A percentile compares a stretch with the other conserved stretches of the same genome.
Conservation (phyloP, 495 filamentous ascomycete species). For the Cairneyella variabilis region DNA sequence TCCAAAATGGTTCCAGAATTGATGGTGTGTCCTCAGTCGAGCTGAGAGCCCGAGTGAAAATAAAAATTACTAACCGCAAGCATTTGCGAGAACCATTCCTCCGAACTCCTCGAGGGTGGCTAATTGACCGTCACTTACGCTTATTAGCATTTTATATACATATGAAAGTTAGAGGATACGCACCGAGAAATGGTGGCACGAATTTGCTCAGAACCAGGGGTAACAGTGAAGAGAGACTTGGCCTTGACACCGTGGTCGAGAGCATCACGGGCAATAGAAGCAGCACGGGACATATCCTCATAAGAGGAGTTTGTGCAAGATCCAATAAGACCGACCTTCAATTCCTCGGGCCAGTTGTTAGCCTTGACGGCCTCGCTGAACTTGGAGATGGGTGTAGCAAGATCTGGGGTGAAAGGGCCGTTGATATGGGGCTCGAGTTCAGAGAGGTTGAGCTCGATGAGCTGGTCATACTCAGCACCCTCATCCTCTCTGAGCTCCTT, state of each 20-base stretch:
- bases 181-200: conserved; percentile 90
- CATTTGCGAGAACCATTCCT: conserved; percentile 95
- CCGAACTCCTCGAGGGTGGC: conserved; percentile 97
- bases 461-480: conserved; percentile 93
- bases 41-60: no score
- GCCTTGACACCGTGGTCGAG: conserved; percentile 91
- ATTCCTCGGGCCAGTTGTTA: conserved; percentile 95
- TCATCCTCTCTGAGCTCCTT: conserved; percentile 85
- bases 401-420: conserved; percentile 98
- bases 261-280: conserved; percentile 92
- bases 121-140: conserved; percentile 86
- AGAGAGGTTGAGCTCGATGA: conserved; percentile 91
- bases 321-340: conserved; percentile 95
- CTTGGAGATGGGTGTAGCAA: conserved; percentile 95
- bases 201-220: conserved; percentile 96
- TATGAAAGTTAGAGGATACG: no score
- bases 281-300: conserved; percentile 96
- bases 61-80: no score
- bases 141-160: conserved; percentile 1
- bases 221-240: conserved; percentile 90
- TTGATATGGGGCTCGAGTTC: conserved; percentile 98
- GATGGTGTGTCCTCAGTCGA: no score
- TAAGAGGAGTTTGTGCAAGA: conserved; percentile 99
- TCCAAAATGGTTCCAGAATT: no score
- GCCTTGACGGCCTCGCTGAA: conserved; percentile 91